A percentile compares a stretch with the other conserved stretches of the same genome.
Evolutionary conservation across 305 asterid species (phyloP).

Genomic region (Solanum aculeatissimum): DNA sequence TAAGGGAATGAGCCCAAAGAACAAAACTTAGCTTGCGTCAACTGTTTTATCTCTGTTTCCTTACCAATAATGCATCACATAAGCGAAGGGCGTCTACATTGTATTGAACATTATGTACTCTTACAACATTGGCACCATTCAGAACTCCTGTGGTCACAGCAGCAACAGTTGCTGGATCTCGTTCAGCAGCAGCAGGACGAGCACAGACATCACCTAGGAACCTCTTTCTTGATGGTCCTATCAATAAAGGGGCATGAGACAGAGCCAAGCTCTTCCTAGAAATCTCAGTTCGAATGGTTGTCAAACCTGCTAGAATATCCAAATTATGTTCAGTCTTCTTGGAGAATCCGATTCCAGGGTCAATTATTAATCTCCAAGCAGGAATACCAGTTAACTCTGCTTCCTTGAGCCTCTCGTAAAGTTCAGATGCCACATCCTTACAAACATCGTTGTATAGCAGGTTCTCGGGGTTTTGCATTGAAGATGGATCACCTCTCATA

Average conservation of each 20-base stretch:
- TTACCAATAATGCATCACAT: constrained; percentile 67
- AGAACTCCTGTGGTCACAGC: constrained; percentile 51
- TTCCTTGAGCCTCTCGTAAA: constrained; percentile 32
- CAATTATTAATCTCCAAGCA: constrained; percentile 81
- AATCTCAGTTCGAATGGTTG: constrained; percentile 41
- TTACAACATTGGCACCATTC: constrained; percentile 74
- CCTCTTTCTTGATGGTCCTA: constrained; percentile 89
- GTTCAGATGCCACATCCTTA: constrained; percentile 56
- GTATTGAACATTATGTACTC: constrained; percentile 78
- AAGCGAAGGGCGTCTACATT: constrained; percentile 62
- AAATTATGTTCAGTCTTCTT: constrained; percentile 65
- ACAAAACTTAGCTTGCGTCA: not conserved
- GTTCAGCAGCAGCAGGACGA: constrained; percentile 25
- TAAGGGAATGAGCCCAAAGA: not conserved
- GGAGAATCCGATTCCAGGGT: constrained; percentile 89
- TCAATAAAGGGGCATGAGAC: constrained; percentile 66
- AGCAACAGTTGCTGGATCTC: constrained; percentile 83
- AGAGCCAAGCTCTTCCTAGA: constrained; percentile 48
- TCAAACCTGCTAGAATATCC: constrained; percentile 51
- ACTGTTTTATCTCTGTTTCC: constrained; percentile 8
- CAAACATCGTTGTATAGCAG: constrained; percentile 44
- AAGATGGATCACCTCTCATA: constrained; percentile 83
- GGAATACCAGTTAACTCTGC: constrained; percentile 84
- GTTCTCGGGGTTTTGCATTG: constrained; percentile 72
- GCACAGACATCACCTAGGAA: constrained; percentile 79